These are phyloP conservation scores for Tetragonia tetragonoides DNA, from an alignment of 148 eudicot species.

Conservation along the genomic window DNA sequence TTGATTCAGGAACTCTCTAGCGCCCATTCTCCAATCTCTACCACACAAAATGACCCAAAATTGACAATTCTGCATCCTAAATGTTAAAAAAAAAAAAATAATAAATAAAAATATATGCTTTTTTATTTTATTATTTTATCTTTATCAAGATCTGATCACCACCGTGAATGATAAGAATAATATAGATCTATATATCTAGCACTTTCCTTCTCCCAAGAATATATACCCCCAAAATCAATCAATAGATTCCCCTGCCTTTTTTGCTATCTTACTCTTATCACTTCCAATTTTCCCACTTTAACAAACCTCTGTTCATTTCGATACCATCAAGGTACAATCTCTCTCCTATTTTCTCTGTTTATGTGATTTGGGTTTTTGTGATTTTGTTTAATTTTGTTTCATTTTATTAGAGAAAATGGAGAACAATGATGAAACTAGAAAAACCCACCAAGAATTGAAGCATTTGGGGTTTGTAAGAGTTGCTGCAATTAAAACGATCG, in stretches of 20 bases:
- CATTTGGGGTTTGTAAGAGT: conserved; percentile 41
- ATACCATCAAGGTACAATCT: conserved; percentile 22
- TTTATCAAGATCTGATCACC: not conserved
- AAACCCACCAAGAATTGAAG: conserved; percentile 34
- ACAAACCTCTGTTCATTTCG: conserved; percentile 17
- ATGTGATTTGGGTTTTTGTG: conserved; percentile 1
- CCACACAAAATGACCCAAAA: conserved; percentile 2
- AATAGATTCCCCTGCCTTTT: conserved; percentile 5
- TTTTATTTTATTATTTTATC: not conserved
- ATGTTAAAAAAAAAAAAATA: too few species aligned
- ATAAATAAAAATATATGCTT: not conserved
- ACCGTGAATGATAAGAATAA: conserved; percentile 19
- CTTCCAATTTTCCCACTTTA: not conserved
- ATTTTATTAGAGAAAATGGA: conserved; percentile 18
- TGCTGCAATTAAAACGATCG: conserved; percentile 34
- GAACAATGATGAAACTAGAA: conserved; percentile 27
- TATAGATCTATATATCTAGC: conserved; percentile 14
- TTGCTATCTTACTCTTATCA: not conserved
- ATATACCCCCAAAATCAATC: not conserved
- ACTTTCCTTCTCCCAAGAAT: conserved; percentile 1
- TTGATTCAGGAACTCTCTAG: conserved; percentile 4
- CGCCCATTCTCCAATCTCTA: conserved; percentile 2
- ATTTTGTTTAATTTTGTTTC: not conserved
- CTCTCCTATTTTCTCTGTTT: not conserved
- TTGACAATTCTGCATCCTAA: not conserved